Base-by-base conservation (phyloP, 306 rosid genomes). In the Castanea sativa region DNA sequence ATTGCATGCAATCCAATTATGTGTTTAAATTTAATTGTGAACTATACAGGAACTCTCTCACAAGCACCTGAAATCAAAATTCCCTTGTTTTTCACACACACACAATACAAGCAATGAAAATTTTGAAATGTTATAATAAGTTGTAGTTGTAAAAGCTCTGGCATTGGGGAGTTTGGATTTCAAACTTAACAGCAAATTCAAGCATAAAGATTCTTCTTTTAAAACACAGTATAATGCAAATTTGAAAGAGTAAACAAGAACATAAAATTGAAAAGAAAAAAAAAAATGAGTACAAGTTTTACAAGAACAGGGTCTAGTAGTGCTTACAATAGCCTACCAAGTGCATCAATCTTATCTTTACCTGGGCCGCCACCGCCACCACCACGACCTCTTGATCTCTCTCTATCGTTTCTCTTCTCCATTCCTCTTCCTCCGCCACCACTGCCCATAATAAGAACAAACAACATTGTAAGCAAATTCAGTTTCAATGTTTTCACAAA, bases 251-350 rank as follows among this genome's bases (percentile, higher is more conserved):
- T 43, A 8, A 45, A 30, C 5, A 57, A 2, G 45, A 41, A 41
- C 45, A 2, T 23, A 3, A 0, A 61, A 65, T 2, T 33, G 72
- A 3, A 3, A 55, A 25, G 45, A 35, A 52, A 71, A 21, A 55
- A 45, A 41, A 7, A 38, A 38, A 1, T 8, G 45, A 2, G 12
- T 33, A 55, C 75, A 49, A 30, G 3, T 7, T 76, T 74, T 23
- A 60, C 4, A 75, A 49, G 52, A 73, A 52, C 23, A 43, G 78
- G 57, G 71, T 45, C 8, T 55, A 57, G 27, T 57, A 23, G 60
- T 79, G 59, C 99, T 93, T 90, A 91, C 99, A 95, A 27, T 70
- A 93, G 90, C 87, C 97, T 91, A 80, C 99, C 99, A 82, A 93
- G 99, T 10, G 97, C 92, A 9, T 91, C 98, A 57, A 95, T 89